These are phyloP conservation scores for Microdochium bolleyi DNA, from an alignment of 2,329 filamentous ascomycete genomes.

Conservation along the genomic window DNA sequence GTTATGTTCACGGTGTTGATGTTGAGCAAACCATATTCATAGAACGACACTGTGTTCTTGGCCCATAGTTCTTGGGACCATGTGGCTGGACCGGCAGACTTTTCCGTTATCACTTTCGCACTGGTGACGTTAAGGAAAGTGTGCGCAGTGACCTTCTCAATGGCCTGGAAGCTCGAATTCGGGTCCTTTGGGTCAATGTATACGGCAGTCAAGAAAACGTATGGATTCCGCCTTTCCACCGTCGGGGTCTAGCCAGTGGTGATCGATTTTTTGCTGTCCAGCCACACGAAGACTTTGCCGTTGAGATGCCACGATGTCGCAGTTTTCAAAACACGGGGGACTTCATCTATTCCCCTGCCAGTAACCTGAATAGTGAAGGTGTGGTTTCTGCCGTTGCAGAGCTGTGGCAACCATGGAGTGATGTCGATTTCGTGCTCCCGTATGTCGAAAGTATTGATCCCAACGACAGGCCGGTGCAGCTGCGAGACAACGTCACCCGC, in stretches of 20 bases:
- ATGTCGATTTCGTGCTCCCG: constrained; percentile 77
- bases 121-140: too few species aligned
- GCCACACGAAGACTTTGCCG: constrained; percentile 76
- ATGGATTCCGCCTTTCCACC: constrained; percentile 25
- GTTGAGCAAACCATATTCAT: constrained; percentile 17
- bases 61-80: constrained; percentile 53
- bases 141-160: constrained; percentile 44
- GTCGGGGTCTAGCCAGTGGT: constrained; percentile 39
- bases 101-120: constrained; percentile 43
- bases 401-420: constrained; percentile 62
- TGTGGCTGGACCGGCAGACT: constrained; percentile 27
- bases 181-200: constrained; percentile 42
- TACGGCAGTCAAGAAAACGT: constrained; percentile 42
- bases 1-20: constrained; percentile 23
- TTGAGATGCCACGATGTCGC: constrained; percentile 68
- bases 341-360: constrained; percentile 44
- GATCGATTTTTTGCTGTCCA: constrained; percentile 40
- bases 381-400: constrained; percentile 59
- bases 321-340: constrained; percentile 42
- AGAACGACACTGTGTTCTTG: constrained; percentile 38
- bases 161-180: constrained; percentile 49
- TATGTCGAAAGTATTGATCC: constrained; percentile 72
- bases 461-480: constrained; percentile 71
- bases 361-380: constrained; percentile 60
- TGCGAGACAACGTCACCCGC: constrained; percentile 72